Base-by-base conservation (phyloP, 139 green algal species). In the Chlamydomonas eustigma region DNA sequence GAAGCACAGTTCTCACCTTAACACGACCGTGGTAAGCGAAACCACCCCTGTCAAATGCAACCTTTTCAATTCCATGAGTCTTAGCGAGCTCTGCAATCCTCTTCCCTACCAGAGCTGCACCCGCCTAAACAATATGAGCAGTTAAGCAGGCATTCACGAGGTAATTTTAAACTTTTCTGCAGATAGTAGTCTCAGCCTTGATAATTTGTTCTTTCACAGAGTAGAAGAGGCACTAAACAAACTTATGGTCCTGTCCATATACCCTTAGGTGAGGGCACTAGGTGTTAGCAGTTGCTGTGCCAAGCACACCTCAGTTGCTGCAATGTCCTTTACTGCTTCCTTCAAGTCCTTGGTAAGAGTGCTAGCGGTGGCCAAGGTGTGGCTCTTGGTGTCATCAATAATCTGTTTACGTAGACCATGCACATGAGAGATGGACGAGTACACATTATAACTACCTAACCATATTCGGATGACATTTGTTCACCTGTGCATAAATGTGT, bases 401-500 rank as follows among this genome's bases (percentile, higher is more conserved):
- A 99, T 90, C 92, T 97, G 65, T 34, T 34, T 33, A 72, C 28
- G 33, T 33, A 18, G 58, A 8, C 6, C 58, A 69, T 69, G 58
- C 58, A 5, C 58, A 69, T 69, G 58, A n/a, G n/a, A n/a, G n/a
- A n/a, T n/a, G n/a, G n/a, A n/a, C 50, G 50, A n/a, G n/a, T n/a
- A n/a, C n/a, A n/a, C n/a, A n/a, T n/a, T n/a, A n/a, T n/a, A n/a
- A n/a, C n/a, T n/a, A n/a, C n/a, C n/a, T n/a, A n/a, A n/a, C n/a
- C n/a, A n/a, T n/a, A n/a, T n/a, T n/a, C n/a, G n/a, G n/a, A n/a
- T n/a, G n/a, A n/a, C n/a, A n/a, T 70, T 6, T 38, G 50, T 84
- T 0, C 65, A 95, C 92, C 89, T 99, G 96, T 30, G 88, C 93
- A 78, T 98, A 99, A 39, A 98, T 97, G 87, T 99, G 92, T 76